Conservation (phyloP, 768 basidiomycete genomes). For the Ramaria sp. region DNA sequence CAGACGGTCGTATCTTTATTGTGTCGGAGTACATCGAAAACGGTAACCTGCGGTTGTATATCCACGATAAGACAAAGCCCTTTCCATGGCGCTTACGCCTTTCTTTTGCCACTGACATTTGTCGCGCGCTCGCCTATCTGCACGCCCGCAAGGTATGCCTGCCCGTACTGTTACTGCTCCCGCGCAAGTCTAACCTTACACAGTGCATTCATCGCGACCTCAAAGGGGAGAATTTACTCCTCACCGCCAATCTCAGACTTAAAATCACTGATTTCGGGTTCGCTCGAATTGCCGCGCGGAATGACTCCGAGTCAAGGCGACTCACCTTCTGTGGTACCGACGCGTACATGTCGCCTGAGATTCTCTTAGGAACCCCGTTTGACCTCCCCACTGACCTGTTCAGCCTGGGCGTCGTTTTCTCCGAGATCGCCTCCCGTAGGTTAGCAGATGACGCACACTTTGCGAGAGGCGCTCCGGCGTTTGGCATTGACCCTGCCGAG, state of each 20-base stretch:
- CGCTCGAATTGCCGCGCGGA: slow-evolving; percentile 86
- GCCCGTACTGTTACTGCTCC: not conserved
- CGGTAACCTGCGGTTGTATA: slow-evolving; percentile 85
- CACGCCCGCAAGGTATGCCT: slow-evolving; percentile 65
- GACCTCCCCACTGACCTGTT: slow-evolving; percentile 92
- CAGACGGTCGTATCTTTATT: slow-evolving; percentile 84
- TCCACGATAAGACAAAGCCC: slow-evolving; percentile 71
- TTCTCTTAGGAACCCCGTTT: slow-evolving; percentile 83
- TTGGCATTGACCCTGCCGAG: slow-evolving; percentile 69
- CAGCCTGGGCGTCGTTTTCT: slow-evolving; percentile 86
- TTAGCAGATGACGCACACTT: slow-evolving; percentile 74
- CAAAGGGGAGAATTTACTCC: slow-evolving; percentile 96
- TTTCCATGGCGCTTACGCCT: slow-evolving; percentile 92
- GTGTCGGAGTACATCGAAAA: slow-evolving; percentile 91
- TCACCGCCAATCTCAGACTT: slow-evolving; percentile 86
- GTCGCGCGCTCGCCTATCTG: slow-evolving; percentile 92
- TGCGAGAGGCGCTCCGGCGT: slow-evolving; percentile 69
- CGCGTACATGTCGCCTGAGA: slow-evolving; percentile 97
- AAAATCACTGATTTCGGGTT: slow-evolving; percentile 99
- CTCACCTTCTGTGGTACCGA: slow-evolving; percentile 85
- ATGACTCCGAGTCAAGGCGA: slow-evolving; percentile 79
- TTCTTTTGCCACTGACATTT: slow-evolving; percentile 90
- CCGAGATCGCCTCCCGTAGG: slow-evolving; percentile 76
- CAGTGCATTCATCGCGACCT: slow-evolving; percentile 56
- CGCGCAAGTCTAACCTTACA: no score